These are phyloP conservation scores for Oidiodendron maius DNA, from an alignment of 495 filamentous ascomycete genomes.

Conservation along the genomic window DNA sequence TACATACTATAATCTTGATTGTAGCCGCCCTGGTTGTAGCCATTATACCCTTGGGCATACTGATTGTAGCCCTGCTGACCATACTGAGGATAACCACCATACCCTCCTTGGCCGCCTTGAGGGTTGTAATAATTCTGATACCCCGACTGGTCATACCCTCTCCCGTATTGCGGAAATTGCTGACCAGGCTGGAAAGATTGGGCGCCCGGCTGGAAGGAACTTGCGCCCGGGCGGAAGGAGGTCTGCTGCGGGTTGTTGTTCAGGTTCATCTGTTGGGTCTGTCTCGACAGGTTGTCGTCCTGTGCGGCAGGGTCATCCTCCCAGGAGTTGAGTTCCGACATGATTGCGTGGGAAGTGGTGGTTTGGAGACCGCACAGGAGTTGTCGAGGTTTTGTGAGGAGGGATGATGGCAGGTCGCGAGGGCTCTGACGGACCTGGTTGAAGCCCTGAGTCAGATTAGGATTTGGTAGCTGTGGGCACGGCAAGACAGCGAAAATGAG, in stretches of 20 bases:
- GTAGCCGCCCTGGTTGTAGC: conserved; percentile 42
- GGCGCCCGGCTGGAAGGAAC: conserved; percentile 75
- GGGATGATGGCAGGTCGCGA: no score
- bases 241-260: conserved; percentile 45
- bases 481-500: no score
- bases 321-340: conserved; percentile 91
- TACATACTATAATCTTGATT: conserved; percentile 54
- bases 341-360: conserved; percentile 26
- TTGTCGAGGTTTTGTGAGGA: background rate
- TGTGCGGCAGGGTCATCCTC: conserved; percentile 89
- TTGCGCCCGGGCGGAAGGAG: conserved; percentile 68
- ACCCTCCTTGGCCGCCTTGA: conserved; percentile 11
- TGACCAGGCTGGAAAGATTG: conserved; percentile 74
- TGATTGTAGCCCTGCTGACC: conserved; percentile 49
- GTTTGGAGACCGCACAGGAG: background rate
- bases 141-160: conserved; percentile 22
- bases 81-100: conserved; percentile 43
- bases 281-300: conserved; percentile 77
- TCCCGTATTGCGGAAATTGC: conserved; percentile 53
- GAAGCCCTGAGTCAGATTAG: no score
- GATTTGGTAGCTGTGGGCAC: no score
- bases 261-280: conserved; percentile 72
- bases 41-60: conserved; percentile 44
- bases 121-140: conserved; percentile 22
- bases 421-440: no score